A percentile compares a stretch with the other conserved stretches of the same genome.
These are phyloP conservation scores for Populus trichocarpa DNA, from an alignment of 441 rosid species.

Conservation along the genomic window DNA sequence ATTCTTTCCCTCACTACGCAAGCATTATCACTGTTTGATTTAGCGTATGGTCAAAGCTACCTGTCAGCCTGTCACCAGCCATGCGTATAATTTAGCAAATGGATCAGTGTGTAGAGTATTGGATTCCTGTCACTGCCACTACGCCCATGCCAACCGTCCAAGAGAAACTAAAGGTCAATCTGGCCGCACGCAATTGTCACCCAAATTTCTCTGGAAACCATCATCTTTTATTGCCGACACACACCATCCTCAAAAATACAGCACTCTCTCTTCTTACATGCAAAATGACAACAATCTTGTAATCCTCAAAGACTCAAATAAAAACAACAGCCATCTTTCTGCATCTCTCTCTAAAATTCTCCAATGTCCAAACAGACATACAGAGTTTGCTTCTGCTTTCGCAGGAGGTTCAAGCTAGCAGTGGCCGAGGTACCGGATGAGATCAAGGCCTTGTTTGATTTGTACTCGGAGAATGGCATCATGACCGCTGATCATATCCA, in stretches of 20 bases:
- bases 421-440: slow-evolving; percentile 65
- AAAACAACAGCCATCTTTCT: not conserved
- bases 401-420: slow-evolving; percentile 49
- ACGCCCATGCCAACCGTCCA: not conserved
- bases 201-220: not conserved
- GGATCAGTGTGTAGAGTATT: not conserved
- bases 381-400: slow-evolving; percentile 78
- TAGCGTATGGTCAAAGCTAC: not conserved
- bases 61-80: not conserved
- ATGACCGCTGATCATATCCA: slow-evolving; percentile 61
- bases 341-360: not conserved
- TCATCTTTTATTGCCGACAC: not conserved
- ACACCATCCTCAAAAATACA: no score
- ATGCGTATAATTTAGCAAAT: not conserved
- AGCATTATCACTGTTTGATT: not conserved
- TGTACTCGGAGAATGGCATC: slow-evolving; percentile 60
- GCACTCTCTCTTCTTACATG: not conserved
- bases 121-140: not conserved
- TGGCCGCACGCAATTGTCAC: not conserved
- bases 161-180: not conserved
- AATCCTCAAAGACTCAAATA: not conserved
- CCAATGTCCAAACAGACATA: slow-evolving; percentile 78
- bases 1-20: not conserved
- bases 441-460: slow-evolving; percentile 53
- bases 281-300: not conserved